Evolutionary conservation across 768 basidiomycete genomes (phyloP), one percentile per base, ranked within the genome.

Genomic region (Filobasidium wieringae): DNA sequence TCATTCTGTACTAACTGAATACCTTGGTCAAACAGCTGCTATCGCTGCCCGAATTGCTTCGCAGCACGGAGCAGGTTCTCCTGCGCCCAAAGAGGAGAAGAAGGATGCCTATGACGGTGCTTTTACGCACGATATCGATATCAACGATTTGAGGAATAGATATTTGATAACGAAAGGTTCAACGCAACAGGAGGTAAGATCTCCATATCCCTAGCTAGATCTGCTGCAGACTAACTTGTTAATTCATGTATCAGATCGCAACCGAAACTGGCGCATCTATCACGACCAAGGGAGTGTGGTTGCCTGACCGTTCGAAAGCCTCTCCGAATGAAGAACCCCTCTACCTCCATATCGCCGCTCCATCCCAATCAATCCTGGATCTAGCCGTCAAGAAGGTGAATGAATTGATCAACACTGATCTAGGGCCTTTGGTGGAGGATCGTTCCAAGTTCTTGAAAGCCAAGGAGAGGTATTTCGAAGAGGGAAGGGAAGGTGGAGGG

Each of bases 31-130:
- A 11, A 14, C 53, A 66, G 86, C 86, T 8, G 88, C 88, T 40
- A 89, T 91, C 62, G 88, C 90, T 58, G 90, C 91, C 60, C 90
- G 91, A 80, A 92, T 95, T 72, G 90, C 91, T 7, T 89, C 71
- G 19, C 66, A 64, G 11, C 64, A 64, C 24, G 55, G 63, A 53
- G 64, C 63, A 24, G 63, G 56, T 53, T 14, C 4, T 27, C 64
- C 70, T 59, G 77, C 67, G 4, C 65, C 66, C 68, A 79, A 78
- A 17, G 58, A 60, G 40, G 61, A 63, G 17, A 66, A 75, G 51
- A 81, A 81, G 63, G 87, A 88, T 68, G 77, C 78, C 1, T 82
- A 86, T 50, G 86, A 88, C 64, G 87, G 79, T 40, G 87, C 87
- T 45, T 96, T 84, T 65, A 84, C 82, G 12, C 81, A 87, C 63